Conservation (phyloP, 1,284 basidiomycete genomes). For the Trichosporon faecale region DNA sequence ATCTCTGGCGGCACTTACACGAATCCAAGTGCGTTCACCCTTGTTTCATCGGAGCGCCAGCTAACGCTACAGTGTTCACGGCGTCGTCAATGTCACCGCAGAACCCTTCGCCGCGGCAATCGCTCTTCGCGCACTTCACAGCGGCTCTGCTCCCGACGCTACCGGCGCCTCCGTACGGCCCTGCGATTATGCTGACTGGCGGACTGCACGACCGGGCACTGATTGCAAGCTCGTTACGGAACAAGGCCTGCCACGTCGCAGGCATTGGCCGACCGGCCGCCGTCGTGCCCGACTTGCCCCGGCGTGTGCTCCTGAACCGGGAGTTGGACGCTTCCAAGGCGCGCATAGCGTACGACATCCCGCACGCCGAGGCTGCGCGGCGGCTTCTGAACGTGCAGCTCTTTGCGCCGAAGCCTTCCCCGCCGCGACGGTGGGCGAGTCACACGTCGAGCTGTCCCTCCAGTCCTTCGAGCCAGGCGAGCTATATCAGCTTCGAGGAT, state of each 20-base stretch:
- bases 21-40: constrained; percentile 31
- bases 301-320: constrained; percentile 34
- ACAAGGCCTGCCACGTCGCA: constrained; percentile 41
- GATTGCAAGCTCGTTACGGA: constrained; percentile 35
- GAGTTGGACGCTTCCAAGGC: constrained; percentile 28
- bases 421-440: neutral
- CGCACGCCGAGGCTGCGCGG: constrained; percentile 1
- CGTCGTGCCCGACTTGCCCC: constrained; percentile 36
- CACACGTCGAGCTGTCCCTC: neutral
- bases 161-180: constrained; percentile 36
- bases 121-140: constrained; percentile 47
- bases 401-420: neutral
- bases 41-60: constrained; percentile 7
- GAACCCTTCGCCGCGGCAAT: constrained; percentile 32
- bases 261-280: constrained; percentile 47
- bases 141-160: constrained; percentile 37
- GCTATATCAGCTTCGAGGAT: neutral
- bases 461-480: neutral
- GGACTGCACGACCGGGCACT: constrained; percentile 41
- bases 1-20: constrained; percentile 49
- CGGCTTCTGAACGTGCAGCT: neutral
- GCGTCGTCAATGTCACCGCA: neutral
- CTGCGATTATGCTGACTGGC: constrained; percentile 47
- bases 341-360: constrained; percentile 35
- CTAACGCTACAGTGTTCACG: constrained; percentile 22